phyloP scores from a whole-genome alignment of 2,329 filamentous ascomycete species.

The Neophaeococcomyces aloes region DNA sequence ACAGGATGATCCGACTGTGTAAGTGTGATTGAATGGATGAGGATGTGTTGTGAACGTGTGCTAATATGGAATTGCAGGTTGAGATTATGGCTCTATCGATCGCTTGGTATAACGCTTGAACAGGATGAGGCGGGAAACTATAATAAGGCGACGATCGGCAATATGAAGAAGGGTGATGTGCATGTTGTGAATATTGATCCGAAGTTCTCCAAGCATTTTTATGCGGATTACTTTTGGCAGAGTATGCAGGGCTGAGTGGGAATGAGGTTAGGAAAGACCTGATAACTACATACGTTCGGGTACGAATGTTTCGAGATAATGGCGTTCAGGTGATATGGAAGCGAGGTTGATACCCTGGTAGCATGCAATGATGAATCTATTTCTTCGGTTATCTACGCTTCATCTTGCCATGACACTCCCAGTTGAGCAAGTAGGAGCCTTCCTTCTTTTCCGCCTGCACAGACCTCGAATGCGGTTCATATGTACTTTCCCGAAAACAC shows the following conservation, averaged over 20 bases:
- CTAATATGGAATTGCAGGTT: constrained; percentile 41
- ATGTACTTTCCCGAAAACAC: too few species aligned
- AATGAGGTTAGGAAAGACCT: neutral
- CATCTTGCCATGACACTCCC: too few species aligned
- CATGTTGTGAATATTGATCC: constrained; percentile 90
- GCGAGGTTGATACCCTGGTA: too few species aligned
- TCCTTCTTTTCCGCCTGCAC: too few species aligned
- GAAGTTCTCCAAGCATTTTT: constrained; percentile 84
- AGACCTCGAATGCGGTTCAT: too few species aligned
- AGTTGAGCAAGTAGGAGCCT: too few species aligned
- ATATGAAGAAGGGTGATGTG: constrained; percentile 78
- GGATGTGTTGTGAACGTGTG: neutral
- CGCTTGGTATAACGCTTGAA: constrained; percentile 81
- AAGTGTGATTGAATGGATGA: constrained; percentile 13
- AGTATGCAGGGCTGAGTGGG: constrained; percentile 49
- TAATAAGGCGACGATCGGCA: constrained; percentile 73
- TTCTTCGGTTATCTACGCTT: too few species aligned
- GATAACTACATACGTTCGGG: too few species aligned
- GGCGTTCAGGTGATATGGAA: too few species aligned
- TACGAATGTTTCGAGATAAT: too few species aligned
- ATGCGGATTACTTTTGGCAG: constrained; percentile 93
- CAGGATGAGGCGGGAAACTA: constrained; percentile 72
- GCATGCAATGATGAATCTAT: too few species aligned
- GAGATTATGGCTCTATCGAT: constrained; percentile 81
- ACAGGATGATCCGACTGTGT: constrained; percentile 41